Conservation (phyloP, 768 basidiomycete genomes). For the Trametes coccinea region DNA sequence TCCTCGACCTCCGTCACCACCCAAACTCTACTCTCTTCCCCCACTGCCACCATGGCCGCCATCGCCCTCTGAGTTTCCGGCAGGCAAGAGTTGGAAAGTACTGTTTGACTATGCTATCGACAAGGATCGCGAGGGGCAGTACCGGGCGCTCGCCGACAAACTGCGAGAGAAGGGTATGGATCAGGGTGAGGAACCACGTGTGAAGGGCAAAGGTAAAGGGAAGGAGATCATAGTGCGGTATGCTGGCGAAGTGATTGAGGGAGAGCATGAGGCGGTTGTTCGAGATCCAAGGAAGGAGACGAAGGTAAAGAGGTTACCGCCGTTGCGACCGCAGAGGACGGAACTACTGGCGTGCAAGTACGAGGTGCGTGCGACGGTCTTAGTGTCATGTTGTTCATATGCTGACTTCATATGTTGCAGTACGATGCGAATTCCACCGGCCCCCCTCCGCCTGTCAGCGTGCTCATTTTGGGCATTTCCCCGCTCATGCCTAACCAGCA, state of each 20-base stretch:
- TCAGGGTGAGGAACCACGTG: constrained; percentile 39
- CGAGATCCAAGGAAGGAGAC: constrained; percentile 57
- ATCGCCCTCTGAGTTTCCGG: constrained; percentile 47
- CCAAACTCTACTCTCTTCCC: constrained; percentile 42
- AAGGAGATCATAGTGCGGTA: constrained; percentile 56
- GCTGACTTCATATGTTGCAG: constrained; percentile 39
- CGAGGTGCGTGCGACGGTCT: constrained; percentile 46
- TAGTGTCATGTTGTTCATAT: not conserved
- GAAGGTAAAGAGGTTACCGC: constrained; percentile 31
- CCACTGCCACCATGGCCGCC: constrained; percentile 59
- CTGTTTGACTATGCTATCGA: constrained; percentile 64
- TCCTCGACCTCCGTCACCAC: constrained; percentile 32
- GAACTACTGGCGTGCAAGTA: constrained; percentile 52
- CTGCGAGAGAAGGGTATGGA: constrained; percentile 35
- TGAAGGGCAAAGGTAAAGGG: constrained; percentile 65
- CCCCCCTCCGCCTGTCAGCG: constrained; percentile 69
- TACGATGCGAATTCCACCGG: constrained; percentile 73
- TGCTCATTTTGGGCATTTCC: constrained; percentile 72
- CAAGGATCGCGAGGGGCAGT: constrained; percentile 41
- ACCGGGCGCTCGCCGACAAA: constrained; percentile 43
- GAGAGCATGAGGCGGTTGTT: constrained; percentile 42
- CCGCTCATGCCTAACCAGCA: constrained; percentile 66
- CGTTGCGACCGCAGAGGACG: constrained; percentile 34
- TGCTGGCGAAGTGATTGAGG: constrained; percentile 55
- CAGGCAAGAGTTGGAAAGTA: constrained; percentile 56